Evolutionary conservation across 441 rosid genomes (phyloP), one percentile per base, ranked within the genome.

Genomic region (Manihot esculenta): DNA sequence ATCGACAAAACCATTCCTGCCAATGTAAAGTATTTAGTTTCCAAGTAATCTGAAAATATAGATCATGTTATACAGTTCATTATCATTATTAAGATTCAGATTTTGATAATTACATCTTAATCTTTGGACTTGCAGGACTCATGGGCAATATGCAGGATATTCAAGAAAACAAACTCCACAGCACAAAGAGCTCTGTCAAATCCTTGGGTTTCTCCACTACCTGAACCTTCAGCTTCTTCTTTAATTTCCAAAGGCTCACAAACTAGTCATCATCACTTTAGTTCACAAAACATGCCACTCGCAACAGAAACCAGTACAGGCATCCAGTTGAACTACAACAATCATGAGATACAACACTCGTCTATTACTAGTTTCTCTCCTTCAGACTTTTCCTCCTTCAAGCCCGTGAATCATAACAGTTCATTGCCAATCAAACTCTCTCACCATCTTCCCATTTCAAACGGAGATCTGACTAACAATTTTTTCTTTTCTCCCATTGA

Each of bases 81-180:
- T n/a, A n/a, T n/a, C n/a, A n/a, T 2, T 4, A 35, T 35, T 35
- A 35, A 35, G 41, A 35, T 35, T 35, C 41, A 35, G 41, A 35
- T 35, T 35, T 35, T 35, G 41, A 35, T 35, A 0, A 35, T 35
- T 35, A 35, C 20, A 53, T 41, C n/a, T 7, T 1, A 12, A 0
- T 26, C 7, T 41, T 58, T 64, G 56, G 15, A n/a, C 14, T 49
- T 80, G 74, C 91, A 93, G 97, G 97, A 93, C 44, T 83, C 91
- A 23, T 93, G 98, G 98, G 98, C 98, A 17, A 88, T 93, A 72
- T 93, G 97, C 74, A 77, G 95, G 82, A 90, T 93, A 80, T 93
- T 93, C 86, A 93, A 87, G 87, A 93, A 89, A 82, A 84, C 92
- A 10, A 90, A 80, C 72, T 82, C 97, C 48, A 73, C 91, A 21